Evolutionary conservation across 164 flowering plant species (phyloP).

Genomic region (Stephania japonica): DNA sequence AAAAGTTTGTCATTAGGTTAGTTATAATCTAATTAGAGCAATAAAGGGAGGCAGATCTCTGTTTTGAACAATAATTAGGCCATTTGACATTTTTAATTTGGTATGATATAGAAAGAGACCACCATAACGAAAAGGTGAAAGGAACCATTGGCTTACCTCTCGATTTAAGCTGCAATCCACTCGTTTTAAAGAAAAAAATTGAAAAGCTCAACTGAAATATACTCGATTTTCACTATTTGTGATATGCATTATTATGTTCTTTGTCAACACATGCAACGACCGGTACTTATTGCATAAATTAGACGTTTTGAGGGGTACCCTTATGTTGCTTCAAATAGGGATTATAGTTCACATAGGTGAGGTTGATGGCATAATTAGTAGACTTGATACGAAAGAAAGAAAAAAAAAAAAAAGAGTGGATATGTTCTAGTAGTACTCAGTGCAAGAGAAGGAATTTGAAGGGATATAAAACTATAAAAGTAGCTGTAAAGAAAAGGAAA

Average conservation of each 20-base stretch:
- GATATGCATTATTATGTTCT: not conserved
- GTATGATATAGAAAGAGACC: not conserved
- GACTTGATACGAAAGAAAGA: not conserved
- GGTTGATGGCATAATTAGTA: not conserved
- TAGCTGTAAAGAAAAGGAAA: too few species aligned
- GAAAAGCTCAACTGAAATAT: too few species aligned
- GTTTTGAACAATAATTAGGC: not conserved
- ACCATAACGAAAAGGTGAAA: not conserved
- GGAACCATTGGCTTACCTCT: not conserved
- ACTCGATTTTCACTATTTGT: not conserved
- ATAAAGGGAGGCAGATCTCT: not conserved
- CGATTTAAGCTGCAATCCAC: not conserved
- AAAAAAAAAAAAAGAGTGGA: too few species aligned
- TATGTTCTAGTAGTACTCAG: too few species aligned
- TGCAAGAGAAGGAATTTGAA: too few species aligned
- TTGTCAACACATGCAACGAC: not conserved
- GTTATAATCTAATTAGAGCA: too few species aligned
- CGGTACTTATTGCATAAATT: not conserved
- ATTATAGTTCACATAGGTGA: not conserved
- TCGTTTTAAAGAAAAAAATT: too few species aligned
- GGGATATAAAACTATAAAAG: too few species aligned
- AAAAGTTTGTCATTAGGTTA: not conserved
- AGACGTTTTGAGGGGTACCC: too few species aligned
- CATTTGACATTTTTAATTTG: not conserved
- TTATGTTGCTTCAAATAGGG: too few species aligned